A percentile compares a stretch with the other conserved stretches of the same genome.
Evolutionary conservation across 148 eudicot species (phyloP).

Genomic region (Persicaria maculosa): DNA sequence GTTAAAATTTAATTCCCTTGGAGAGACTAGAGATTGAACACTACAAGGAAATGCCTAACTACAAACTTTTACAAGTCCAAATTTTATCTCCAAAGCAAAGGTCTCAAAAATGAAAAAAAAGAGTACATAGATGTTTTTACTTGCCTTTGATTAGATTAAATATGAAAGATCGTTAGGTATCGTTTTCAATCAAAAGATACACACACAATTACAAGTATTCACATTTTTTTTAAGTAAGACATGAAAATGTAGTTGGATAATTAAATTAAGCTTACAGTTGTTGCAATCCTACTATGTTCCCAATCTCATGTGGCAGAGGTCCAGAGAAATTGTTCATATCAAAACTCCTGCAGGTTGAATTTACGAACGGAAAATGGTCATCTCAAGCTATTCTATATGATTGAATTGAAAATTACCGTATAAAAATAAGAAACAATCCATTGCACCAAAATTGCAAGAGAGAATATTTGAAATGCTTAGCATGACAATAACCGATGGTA

Average conservation of each 20-base stretch:
- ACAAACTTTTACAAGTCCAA: too few relatives aligned
- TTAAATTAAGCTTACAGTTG: slow-evolving; percentile 42
- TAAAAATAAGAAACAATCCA: neutral
- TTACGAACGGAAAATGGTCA: neutral
- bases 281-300: slow-evolving; percentile 39
- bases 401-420: neutral
- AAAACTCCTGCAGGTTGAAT: slow-evolving; percentile 38
- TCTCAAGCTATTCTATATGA: neutral
- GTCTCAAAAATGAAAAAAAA: too few relatives aligned
- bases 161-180: too few relatives aligned
- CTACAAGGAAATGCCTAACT: neutral
- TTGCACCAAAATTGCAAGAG: neutral
- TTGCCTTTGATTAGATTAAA: too few relatives aligned
- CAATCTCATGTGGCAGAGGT: slow-evolving; percentile 68
- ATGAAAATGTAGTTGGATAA: neutral
- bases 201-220: too few relatives aligned
- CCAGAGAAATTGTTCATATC: slow-evolving; percentile 67
- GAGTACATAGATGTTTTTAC: too few relatives aligned
- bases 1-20: too few relatives aligned
- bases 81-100: too few relatives aligned
- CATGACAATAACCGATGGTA: neutral
- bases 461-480: neutral
- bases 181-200: too few relatives aligned
- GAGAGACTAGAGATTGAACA: neutral
- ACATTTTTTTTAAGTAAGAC: too few relatives aligned